phyloP scores from a whole-genome alignment of 306 rosid genomes.

The Vachellia collinsii region DNA sequence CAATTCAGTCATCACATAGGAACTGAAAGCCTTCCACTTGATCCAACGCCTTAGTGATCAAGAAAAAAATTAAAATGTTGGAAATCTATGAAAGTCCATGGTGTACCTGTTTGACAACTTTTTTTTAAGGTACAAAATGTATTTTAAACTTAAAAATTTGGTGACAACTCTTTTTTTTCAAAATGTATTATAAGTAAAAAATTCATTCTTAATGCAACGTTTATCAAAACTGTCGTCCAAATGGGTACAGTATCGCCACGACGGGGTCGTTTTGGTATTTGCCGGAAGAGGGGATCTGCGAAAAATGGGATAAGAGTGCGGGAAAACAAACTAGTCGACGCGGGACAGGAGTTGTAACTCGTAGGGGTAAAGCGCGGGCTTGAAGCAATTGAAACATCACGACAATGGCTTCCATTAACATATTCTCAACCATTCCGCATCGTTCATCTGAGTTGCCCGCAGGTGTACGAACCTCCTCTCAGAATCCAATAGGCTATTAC shows the following conservation, averaged over 20 bases:
- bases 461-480: constrained; percentile 10
- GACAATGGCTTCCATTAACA: constrained; percentile 59
- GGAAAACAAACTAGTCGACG: not conserved
- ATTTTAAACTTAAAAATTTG: no score
- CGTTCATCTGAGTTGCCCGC: constrained; percentile 35
- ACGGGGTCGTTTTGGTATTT: not conserved
- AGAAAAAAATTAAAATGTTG: no score
- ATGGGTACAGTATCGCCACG: not conserved
- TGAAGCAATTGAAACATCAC: constrained; percentile 4
- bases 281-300: not conserved
- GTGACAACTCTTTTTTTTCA: no score
- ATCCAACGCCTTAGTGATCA: no score
- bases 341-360: not conserved
- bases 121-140: no score
- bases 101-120: no score
- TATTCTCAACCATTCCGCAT: constrained; percentile 45
- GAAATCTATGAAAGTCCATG: no score
- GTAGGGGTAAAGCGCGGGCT: not conserved
- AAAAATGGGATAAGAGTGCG: not conserved
- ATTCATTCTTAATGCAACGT: no score
- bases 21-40: no score
- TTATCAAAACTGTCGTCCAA: no score
- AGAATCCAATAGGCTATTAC: not conserved
- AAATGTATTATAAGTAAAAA: no score
- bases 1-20: no score